phyloP scores from a whole-genome alignment of 768 basidiomycete genomes.

The Daedalea quercina region DNA sequence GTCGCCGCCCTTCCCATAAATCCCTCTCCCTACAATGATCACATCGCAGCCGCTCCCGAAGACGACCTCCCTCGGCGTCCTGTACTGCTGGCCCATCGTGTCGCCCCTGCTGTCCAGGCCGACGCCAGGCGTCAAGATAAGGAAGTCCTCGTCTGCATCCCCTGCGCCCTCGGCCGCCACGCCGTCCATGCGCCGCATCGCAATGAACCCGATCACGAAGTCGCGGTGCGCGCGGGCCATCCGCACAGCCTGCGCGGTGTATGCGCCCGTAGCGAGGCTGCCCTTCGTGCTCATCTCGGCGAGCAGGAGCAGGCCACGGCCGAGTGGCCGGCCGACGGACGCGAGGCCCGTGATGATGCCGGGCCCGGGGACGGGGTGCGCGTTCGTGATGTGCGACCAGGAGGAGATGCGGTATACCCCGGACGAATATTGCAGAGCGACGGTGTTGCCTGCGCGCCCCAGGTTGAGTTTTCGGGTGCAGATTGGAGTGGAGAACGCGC shows the following conservation, averaged over 20 bases:
- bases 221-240: conserved; percentile 80
- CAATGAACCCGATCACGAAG: conserved; percentile 97
- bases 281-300: conserved; percentile 96
- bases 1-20: conserved; percentile 63
- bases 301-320: conserved; percentile 82
- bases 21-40: conserved; percentile 95
- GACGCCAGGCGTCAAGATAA: conserved; percentile 91
- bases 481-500: neutral
- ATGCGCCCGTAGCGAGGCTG: conserved; percentile 73
- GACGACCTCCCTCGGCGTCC: conserved; percentile 82
- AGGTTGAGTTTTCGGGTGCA: neutral
- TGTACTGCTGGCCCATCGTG: conserved; percentile 90
- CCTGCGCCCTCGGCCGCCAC: conserved; percentile 27
- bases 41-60: conserved; percentile 82
- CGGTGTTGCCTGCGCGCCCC: conserved; percentile 78
- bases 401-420: conserved; percentile 90
- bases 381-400: conserved; percentile 97
- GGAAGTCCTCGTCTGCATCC: conserved; percentile 71
- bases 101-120: conserved; percentile 64
- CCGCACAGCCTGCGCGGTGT: conserved; percentile 77
- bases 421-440: conserved; percentile 87
- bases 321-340: conserved; percentile 77
- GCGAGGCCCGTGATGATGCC: conserved; percentile 88
- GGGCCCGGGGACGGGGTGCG: conserved; percentile 94
- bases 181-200: conserved; percentile 77